Base-by-base conservation (phyloP, 1,139 yeast species). In the Protomyces gravidus region DNA sequence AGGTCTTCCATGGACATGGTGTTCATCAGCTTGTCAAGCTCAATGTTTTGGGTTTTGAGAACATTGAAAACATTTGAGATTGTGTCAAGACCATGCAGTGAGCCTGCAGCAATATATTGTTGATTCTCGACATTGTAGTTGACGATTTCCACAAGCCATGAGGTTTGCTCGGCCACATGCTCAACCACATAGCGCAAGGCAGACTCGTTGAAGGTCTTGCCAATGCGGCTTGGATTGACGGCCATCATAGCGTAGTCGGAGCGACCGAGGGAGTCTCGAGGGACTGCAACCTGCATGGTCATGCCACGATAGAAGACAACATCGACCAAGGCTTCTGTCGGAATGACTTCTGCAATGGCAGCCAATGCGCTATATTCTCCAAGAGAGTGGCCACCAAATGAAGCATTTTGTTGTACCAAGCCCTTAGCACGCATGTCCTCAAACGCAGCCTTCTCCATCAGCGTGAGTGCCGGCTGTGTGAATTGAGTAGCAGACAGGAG, bases 281-380 rank as follows among this genome's bases (percentile, higher is more conserved):
- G 97, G 66, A 92, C 99, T 50, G 98, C 98, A 66, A 92, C 98
- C 80, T 92, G 98, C 98, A 92, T 92, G 52, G 99, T 92, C 98
- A 92, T 92, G 81, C 99, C 99, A 80, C 99, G 85, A 81, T 92
- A 94, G 81, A 92, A 92, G 51, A 92, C 98, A 73, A 92, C 96
- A 74, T 92, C 99, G 62, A 92, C 98, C 68, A 92, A 80, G 7
- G 95, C 86, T 77, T 94, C 98, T 70, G 94, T 90, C 61, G 98
- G 96, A 97, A 92, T 90, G 63, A 94, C 97, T 72, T 92, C 96
- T 62, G 97, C 98, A 71, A 92, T 80, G 25, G 98, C 90, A 32
- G 97, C 89, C 71, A 92, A 81, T 25, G 99, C 97, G 67, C 97
- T 92, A 75, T 92, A 92, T 76, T 92, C 99, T 78, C 99, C 99